These are phyloP conservation scores for Rhododendron vialii DNA, from an alignment of 148 eudicot species.

Conservation along the genomic window DNA sequence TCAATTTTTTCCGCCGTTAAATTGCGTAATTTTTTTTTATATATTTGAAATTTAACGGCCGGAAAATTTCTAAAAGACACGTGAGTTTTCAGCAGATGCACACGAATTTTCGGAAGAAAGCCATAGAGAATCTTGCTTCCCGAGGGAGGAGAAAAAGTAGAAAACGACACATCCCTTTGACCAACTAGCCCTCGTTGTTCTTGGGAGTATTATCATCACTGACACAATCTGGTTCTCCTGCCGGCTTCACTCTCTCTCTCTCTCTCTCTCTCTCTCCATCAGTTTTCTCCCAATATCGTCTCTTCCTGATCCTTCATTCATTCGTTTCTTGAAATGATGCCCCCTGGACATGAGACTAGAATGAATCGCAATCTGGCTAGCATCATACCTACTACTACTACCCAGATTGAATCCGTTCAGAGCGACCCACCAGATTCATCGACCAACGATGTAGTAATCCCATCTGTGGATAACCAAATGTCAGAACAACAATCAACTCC, in stretches of 20 bases:
- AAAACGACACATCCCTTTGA: too few relatives aligned
- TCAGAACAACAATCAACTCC: background rate
- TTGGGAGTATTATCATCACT: background rate
- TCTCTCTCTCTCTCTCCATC: background rate
- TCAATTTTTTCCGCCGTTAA: too few relatives aligned
- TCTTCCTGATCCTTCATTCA: background rate
- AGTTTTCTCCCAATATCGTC: background rate
- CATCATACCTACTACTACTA: background rate
- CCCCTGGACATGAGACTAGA: background rate
- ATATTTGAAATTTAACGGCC: too few relatives aligned
- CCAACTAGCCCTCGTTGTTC: too few relatives aligned
- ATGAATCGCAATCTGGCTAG: background rate
- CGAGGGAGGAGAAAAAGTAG: too few relatives aligned
- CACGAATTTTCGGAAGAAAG: too few relatives aligned
- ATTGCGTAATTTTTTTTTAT: too few relatives aligned
- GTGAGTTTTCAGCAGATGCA: too few relatives aligned
- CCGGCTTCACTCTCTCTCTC: background rate
- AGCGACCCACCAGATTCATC: background rate
- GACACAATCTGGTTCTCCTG: background rate
- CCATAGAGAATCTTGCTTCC: too few relatives aligned
- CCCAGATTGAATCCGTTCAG: background rate
- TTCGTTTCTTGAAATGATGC: background rate
- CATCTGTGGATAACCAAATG: background rate
- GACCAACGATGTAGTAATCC: background rate
- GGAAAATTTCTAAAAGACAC: fast-evolving